phyloP scores from a whole-genome alignment of 2,329 filamentous ascomycete genomes.

The Ciborinia camelliae region DNA sequence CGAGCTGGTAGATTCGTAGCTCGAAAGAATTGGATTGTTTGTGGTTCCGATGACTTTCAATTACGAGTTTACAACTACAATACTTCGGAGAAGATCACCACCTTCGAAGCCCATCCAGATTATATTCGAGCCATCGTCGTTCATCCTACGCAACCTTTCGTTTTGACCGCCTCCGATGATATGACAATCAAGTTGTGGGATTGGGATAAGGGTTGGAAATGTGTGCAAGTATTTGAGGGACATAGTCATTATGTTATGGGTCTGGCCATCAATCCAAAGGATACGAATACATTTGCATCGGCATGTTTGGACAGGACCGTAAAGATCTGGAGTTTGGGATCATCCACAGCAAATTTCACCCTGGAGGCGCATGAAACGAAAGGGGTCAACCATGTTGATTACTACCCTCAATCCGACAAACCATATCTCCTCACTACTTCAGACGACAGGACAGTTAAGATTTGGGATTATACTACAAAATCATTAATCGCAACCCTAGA shows the following conservation, averaged over 20 bases:
- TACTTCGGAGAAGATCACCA: constrained; percentile 96
- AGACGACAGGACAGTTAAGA: constrained; percentile 93
- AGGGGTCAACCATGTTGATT: constrained; percentile 97
- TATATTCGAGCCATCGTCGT: constrained; percentile 97
- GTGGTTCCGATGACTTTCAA: constrained; percentile 89
- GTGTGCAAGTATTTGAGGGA: constrained; percentile 93
- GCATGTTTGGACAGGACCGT: constrained; percentile 95
- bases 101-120: constrained; percentile 95
- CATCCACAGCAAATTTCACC: constrained; percentile 91
- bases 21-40: constrained; percentile 98
- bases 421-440: constrained; percentile 93
- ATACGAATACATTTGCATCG: constrained; percentile 88
- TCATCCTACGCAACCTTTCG: constrained; percentile 92
- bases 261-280: constrained; percentile 94
- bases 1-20: constrained; percentile 95
- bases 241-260: constrained; percentile 98
- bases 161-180: constrained; percentile 93
- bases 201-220: constrained; percentile 97
- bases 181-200: constrained; percentile 99
- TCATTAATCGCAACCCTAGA: constrained; percentile 94
- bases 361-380: constrained; percentile 96
- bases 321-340: constrained; percentile 96
- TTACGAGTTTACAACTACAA: constrained; percentile 97
- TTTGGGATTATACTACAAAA: constrained; percentile 99
- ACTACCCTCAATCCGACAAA: constrained; percentile 70